A percentile compares a stretch with the other conserved stretches of the same genome.
Conservation (phyloP, 768 basidiomycete species). For the Suillus luteus region DNA sequence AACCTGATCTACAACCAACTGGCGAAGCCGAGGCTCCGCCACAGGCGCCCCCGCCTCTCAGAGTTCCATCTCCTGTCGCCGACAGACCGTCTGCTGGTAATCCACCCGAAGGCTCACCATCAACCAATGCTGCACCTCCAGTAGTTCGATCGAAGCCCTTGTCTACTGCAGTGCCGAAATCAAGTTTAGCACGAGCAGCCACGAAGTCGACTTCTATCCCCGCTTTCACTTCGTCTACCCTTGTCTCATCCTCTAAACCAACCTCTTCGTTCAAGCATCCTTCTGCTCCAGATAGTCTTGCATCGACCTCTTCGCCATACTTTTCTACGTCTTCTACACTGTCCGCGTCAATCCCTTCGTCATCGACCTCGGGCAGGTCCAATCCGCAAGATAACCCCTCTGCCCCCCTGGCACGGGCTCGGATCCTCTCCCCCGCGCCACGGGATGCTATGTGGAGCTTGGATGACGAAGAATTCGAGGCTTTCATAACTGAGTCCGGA, state of each 20-base stretch:
- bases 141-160: neutral
- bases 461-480: constrained; percentile 27
- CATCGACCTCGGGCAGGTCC: constrained; percentile 22
- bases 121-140: neutral
- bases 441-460: constrained; percentile 31
- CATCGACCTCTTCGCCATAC: constrained; percentile 21
- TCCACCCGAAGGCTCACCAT: neutral
- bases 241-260: constrained; percentile 17
- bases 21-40: neutral
- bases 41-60: neutral
- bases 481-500: constrained; percentile 10
- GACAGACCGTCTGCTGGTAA: constrained; percentile 4
- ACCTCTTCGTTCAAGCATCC: constrained; percentile 14
- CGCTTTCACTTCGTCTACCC: constrained; percentile 14
- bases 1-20: constrained; percentile 14
- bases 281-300: constrained; percentile 10
- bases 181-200: neutral
- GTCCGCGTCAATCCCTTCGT: constrained; percentile 19
- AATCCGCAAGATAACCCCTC: constrained; percentile 9
- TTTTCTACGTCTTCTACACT: constrained; percentile 19
- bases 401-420: constrained; percentile 37
- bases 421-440: constrained; percentile 21
- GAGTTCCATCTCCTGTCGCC: neutral
- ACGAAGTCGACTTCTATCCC: constrained; percentile 16
- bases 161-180: neutral